Base-by-base conservation (phyloP, 1,284 basidiomycete genomes). In the Boletellus deceptivus region DNA sequence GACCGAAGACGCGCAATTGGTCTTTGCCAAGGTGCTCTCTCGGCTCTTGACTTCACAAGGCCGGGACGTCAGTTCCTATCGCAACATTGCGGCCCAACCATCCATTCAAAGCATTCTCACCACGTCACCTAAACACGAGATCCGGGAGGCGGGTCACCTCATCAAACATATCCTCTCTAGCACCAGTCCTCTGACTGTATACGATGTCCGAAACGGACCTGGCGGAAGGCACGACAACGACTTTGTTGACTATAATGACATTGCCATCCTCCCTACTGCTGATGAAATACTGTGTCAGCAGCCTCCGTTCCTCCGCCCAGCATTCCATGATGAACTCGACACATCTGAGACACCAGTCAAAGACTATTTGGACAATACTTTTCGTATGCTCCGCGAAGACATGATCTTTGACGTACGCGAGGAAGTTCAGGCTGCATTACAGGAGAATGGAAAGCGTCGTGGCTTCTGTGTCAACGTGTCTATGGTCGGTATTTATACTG, bases 141-240 rank as follows among this genome's bases (percentile, higher is more conserved):
- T 72, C 7, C 65, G 73, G 17, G 59, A 62, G 6, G 56, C 70
- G 6, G 78, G 70, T 1, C 57, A 72, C 24, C 73, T 75, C 46
- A 74, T 82, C 56, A 72, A 78, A 51, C 65, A 75, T 41, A 60
- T 77, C 25, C 59, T 70, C 31, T 56, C 60, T 29, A 43, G 75
- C 16, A 29, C 18, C 34, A 49, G 53, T 33, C 44, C 59, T 22
- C 47, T 46, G n/a, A 39, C 44, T 3, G 8, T 20, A 16, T 43
- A 54, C 33, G 49, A 56, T 5, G 49, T 51, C 27, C 51, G 49
- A 16, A 55, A 57, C 36, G 68, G 62, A 3, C 73, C 83, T 2
- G 83, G 84, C 0, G 83, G 83, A 2, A 72, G 84, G 3, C 84
- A 86, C 51, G 82, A 84, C 57, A 86, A 86, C 50, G 84, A 86